A percentile compares a stretch with the other conserved stretches of the same genome.
phyloP scores from a whole-genome alignment of 495 filamentous ascomycete species.

The Aspergillus diversus region DNA sequence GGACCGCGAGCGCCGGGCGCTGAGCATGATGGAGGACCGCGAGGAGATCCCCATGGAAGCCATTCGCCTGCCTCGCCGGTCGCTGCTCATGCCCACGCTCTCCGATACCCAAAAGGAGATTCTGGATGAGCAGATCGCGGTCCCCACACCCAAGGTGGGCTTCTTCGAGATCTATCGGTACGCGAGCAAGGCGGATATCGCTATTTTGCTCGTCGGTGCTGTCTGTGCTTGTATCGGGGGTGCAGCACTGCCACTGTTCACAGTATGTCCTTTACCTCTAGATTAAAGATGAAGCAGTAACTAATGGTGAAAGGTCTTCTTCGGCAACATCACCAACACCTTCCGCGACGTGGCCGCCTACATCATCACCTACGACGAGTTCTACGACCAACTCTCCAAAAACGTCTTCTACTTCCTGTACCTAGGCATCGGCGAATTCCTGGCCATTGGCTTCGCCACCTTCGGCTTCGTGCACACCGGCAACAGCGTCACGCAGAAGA shows the following conservation, averaged over 20 bases:
- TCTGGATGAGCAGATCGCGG: slow-evolving; percentile 69
- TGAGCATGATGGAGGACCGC: background rate
- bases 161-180: slow-evolving; percentile 76
- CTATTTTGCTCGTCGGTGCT: slow-evolving; percentile 66
- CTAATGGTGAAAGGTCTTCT: slow-evolving; percentile 53
- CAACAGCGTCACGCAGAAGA: slow-evolving; percentile 81
- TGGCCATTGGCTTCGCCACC: slow-evolving; percentile 77
- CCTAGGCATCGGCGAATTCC: slow-evolving; percentile 81
- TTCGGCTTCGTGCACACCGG: slow-evolving; percentile 93
- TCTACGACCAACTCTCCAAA: slow-evolving; percentile 60
- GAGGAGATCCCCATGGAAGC: slow-evolving; percentile 16
- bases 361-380: slow-evolving; percentile 51
- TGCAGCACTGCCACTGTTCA: slow-evolving; percentile 85
- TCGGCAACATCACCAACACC: slow-evolving; percentile 72
- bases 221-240: slow-evolving; percentile 76
- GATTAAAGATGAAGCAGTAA: background rate
- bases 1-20: background rate
- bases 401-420: slow-evolving; percentile 89
- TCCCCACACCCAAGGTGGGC: slow-evolving; percentile 65
- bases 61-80: background rate
- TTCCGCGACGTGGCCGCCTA: slow-evolving; percentile 68
- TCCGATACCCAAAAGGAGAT: slow-evolving; percentile 59
- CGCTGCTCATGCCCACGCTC: slow-evolving; percentile 13
- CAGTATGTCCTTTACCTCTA: slow-evolving; percentile 49
- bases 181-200: slow-evolving; percentile 70